phyloP scores from a whole-genome alignment of 139 green algal species.

The Chlamydomonas urium region DNA sequence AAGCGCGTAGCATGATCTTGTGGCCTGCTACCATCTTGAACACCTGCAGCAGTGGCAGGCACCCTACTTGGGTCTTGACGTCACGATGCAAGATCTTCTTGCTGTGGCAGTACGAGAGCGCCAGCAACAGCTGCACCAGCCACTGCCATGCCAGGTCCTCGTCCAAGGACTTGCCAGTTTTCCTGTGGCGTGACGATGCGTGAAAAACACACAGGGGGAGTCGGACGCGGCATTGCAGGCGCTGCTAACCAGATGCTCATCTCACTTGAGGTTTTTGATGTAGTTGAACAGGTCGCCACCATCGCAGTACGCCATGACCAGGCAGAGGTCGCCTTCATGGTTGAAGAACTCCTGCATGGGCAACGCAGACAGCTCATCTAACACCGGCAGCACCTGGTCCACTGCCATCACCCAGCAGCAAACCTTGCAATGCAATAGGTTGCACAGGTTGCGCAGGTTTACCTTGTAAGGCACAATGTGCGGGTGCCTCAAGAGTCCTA shows the following conservation, averaged over 20 bases:
- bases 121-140: slow-evolving; percentile 41
- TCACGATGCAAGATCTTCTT: slow-evolving; percentile 52
- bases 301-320: slow-evolving; percentile 44
- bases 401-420: too few relatives aligned
- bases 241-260: too few relatives aligned
- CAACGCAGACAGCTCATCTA: too few relatives aligned
- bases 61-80: slow-evolving; percentile 38
- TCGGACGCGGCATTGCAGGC: too few relatives aligned
- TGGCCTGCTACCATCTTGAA: too few relatives aligned
- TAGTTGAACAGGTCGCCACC: slow-evolving; percentile 33
- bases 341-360: slow-evolving; percentile 40
- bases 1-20: too few relatives aligned
- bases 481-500: slow-evolving; percentile 28
- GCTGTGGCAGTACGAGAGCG: slow-evolving; percentile 36
- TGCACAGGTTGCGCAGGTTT: too few relatives aligned
- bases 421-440: too few relatives aligned
- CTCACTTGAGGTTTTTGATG: slow-evolving; percentile 20
- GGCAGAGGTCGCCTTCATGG: slow-evolving; percentile 42
- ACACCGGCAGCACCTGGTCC: too few relatives aligned
- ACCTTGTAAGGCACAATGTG: slow-evolving; percentile 29
- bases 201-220: not conserved
- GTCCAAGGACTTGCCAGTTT: not conserved
- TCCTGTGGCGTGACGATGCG: slow-evolving; percentile 1
- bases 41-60: too few relatives aligned
- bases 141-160: slow-evolving; percentile 34